Evolutionary conservation across 768 basidiomycete species (phyloP), one percentile per base, ranked within the genome.

Genomic region (Pisolithus tinctorius): DNA sequence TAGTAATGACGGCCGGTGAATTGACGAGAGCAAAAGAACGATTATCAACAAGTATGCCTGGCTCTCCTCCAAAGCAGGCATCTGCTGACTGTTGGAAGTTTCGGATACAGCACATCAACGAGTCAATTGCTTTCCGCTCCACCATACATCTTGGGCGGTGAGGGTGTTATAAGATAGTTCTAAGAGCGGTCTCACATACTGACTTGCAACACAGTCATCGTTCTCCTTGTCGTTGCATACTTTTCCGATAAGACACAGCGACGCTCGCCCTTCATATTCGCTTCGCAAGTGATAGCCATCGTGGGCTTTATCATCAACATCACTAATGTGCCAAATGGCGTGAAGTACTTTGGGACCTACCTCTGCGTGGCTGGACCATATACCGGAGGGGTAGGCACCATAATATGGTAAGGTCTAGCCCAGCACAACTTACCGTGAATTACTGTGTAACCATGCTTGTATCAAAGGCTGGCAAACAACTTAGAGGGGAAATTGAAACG

Each of bases 271-370:
- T 85, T 83, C 69, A 72, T 86, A 51, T 48, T 79, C 16, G 69
- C 72, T 0, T 78, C 78, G 0, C 74, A 77, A 2, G 25, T 64
- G 2, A 71, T 81, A 68, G 74, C 71, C 50, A 63, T 81, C 46
- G 70, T 82, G 45, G 83, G 83, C 0, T 84, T 79, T 58, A 49
- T 73, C 0, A 82, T 84, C 64, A 81, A 84, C 57, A 79, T 85
- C 45, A 78, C 80, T 2, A 60, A 73, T 27, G 78, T 67, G 73
- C 0, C 62, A 58, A 59, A 59, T 51, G 81, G 81, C 1, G 80
- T 72, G n/a, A 84, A 86, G 63, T 86, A 86, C 62, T 81, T 83
- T 54, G 84, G 83, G 2, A 84, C 80, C 0, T 86, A 82, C 71
- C 75, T 84, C 52, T 73, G 75, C 37, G 82, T 83, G 10, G 69